A percentile compares a stretch with the other conserved stretches of the same genome.
Evolutionary conservation across 1,284 basidiomycete genomes (phyloP).

Genomic region (Sphagnurus paluster): DNA sequence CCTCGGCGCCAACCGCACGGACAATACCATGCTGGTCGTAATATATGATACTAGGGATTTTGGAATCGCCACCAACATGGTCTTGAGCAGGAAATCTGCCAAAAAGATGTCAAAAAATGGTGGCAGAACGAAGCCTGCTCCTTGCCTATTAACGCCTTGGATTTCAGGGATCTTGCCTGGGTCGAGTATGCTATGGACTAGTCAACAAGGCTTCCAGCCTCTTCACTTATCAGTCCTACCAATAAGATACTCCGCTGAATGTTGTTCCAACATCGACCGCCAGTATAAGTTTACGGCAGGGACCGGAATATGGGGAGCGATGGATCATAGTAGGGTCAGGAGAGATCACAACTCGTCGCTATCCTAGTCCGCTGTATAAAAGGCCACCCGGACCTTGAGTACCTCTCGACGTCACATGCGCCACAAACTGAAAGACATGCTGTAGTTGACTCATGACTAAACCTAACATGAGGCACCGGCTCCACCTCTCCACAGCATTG

Average conservation of each 20-base stretch:
- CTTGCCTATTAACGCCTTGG: slow-evolving; percentile 43
- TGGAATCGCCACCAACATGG: slow-evolving; percentile 42
- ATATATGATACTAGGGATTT: slow-evolving; percentile 57
- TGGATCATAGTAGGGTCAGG: slow-evolving; percentile 11
- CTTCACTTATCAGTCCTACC: slow-evolving; percentile 18
- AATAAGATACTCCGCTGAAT: slow-evolving; percentile 34
- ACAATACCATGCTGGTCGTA: slow-evolving; percentile 48
- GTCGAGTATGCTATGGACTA: slow-evolving; percentile 28
- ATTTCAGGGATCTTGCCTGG: slow-evolving; percentile 50
- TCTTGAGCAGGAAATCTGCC: slow-evolving; percentile 37
- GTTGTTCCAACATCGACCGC: no score
- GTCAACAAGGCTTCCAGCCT: background rate
- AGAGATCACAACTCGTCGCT: background rate
- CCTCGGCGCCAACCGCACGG: slow-evolving; percentile 53
- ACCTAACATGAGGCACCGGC: no score
- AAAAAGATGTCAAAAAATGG: slow-evolving; percentile 4
- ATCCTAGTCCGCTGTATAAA: background rate
- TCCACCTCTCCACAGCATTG: background rate
- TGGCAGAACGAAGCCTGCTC: background rate
- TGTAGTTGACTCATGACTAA: no score
- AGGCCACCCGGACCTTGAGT: no score
- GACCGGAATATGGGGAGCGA: slow-evolving; percentile 25
- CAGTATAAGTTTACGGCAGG: slow-evolving; percentile 26
- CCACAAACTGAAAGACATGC: no score
- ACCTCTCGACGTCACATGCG: no score